A percentile compares a stretch with the other conserved stretches of the same genome.
These are phyloP conservation scores for Paraphaeosphaeria sporulosa DNA, from an alignment of 2,329 filamentous ascomycete genomes.

Conservation along the genomic window DNA sequence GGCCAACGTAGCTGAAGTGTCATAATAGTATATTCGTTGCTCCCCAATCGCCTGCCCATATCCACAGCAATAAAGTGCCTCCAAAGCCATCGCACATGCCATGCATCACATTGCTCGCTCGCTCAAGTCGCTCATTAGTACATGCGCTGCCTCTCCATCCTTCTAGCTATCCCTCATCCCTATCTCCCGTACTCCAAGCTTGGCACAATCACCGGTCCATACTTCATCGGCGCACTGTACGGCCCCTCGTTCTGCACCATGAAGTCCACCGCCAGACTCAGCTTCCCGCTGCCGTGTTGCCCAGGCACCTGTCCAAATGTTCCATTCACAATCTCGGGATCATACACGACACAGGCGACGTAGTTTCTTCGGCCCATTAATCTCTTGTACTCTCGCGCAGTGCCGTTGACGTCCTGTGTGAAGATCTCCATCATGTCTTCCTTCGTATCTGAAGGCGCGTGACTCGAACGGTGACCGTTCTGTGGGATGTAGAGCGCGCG, in stretches of 20 bases:
- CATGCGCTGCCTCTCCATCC: not conserved
- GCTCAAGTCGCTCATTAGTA: conserved; percentile 10
- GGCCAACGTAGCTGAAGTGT: not conserved
- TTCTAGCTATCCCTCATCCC: not conserved
- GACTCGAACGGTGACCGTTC: conserved; percentile 77
- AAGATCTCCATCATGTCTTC: conserved; percentile 99
- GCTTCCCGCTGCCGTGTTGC: conserved; percentile 53
- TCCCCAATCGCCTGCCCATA: not conserved
- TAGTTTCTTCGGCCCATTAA: conserved; percentile 96
- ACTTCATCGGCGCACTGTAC: conserved; percentile 87
- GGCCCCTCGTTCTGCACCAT: conserved; percentile 92
- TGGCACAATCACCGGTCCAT: conserved; percentile 94
- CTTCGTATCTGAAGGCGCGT: conserved; percentile 87
- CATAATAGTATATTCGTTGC: not conserved
- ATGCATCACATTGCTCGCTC: conserved; percentile 9
- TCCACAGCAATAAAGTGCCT: not conserved
- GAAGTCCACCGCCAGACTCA: conserved; percentile 94
- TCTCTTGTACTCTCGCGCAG: conserved; percentile 81
- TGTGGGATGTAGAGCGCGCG: conserved; percentile 88
- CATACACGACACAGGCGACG: conserved; percentile 90
- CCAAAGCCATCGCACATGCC: conserved; percentile 1
- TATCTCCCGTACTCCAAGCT: conserved; percentile 63
- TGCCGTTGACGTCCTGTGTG: conserved; percentile 89
- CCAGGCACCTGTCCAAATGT: conserved; percentile 50
- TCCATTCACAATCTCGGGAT: conserved; percentile 76